Evolutionary conservation across 176 grass and related monocot species (phyloP), one percentile per base, ranked within the genome.

Genomic region (Poa annua): DNA sequence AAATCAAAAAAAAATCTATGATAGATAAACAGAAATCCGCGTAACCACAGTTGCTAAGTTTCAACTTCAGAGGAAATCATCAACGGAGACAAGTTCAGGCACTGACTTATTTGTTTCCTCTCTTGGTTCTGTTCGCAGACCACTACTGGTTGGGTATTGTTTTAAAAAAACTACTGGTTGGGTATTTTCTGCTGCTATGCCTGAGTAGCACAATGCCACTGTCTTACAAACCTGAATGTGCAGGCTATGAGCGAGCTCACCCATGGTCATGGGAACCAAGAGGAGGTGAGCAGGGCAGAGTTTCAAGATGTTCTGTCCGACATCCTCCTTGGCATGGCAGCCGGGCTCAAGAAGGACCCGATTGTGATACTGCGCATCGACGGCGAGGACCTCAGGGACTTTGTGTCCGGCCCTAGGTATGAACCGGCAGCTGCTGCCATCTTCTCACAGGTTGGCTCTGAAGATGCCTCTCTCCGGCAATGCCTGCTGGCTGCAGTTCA

Each of bases 291-390:
- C 83, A 98, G 83, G 81, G 82, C 87, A 38, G 92, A 88, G 85
- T 93, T 95, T 83, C 89, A 89, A 48, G 96, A 73, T 68, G 96
- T 91, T 17, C 80, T 93, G 8, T 86, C 83, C 1, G 90, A 93
- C 77, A 86, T 95, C 8, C 81, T 93, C 47, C 79, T 95, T n/a
- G 92, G 92, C 75, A 91, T 98, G 92, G 96, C 91, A 13, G 96
- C 91, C 7, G 92, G 96, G 22, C 85, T 95, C n/a, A 98, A 98
- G 89, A 85, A 87, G 83, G 96, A 98, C 51, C 92, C 92, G 0
- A 88, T 98, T 36, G 92, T 98, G 19, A 98, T 98, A 54, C 73
- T 93, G 66, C 88, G 96, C 64, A 98, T 98, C 8, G 96, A 98
- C 76, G 92, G 96, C 3, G 96, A 98, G 50, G 96, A 98, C 80